Base-by-base conservation (phyloP, 768 basidiomycete species). In the Rickenella mellea region DNA sequence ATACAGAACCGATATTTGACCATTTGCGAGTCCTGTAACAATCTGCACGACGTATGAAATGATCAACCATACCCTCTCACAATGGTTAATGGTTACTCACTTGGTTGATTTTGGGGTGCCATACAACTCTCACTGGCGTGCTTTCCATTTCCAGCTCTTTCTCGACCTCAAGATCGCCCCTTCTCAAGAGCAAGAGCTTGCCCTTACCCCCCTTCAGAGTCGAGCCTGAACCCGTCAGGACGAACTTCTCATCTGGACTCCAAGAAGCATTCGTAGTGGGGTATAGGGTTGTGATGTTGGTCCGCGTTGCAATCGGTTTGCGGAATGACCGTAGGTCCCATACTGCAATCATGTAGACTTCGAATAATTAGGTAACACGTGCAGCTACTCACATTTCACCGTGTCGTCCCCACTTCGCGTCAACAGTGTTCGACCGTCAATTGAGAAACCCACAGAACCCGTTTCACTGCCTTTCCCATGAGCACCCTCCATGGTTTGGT, bases 51-150 rank as follows among this genome's bases (percentile, higher is more conserved):
- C 6, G 14, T 35, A 43, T 46, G 50, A 39, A n/a, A n/a, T n/a
- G n/a, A 21, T 40, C 39, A 40, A 2, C 24, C 20, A 22, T 19
- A 10, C 9, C 14, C 39, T 9, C 8, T 29, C 22, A 9, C 39
- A 28, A 21, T 20, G 20, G 24, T 31, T 12, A 12, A 12, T 12
- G 12, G 12, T 31, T 10, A 22, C 80, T 51, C 48, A 86, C 89
- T 74, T 96, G 90, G 67, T 99, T 99, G 70, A 99, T 98, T 63
- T 87, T 89, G 5, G 88, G 78, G 66, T 97, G 96, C 96, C 96
- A 99, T 21, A 74, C 63, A 2, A 97, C 87, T 55, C 82, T 85
- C 43, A 99, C 87, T 8, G 96, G 91, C 27, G 80, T 85, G 20
- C 80, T 71, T 32, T 80, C 80, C 52, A 86, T 75, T 43, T 71